Conservation (phyloP, 2,329 filamentous ascomycete species). For the Trichophaea hybrida region DNA sequence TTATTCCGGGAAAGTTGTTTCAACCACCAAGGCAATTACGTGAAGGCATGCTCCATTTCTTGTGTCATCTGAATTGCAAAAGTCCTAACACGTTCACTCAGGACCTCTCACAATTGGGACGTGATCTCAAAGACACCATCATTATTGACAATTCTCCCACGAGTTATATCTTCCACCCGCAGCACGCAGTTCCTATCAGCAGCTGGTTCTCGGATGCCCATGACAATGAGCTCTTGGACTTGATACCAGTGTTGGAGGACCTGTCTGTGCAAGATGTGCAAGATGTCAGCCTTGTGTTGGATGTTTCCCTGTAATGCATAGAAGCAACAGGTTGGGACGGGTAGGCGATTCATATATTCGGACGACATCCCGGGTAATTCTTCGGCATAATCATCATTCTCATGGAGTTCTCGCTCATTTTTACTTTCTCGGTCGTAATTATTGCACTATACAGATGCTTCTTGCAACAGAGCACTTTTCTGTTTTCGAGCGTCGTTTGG, state of each 20-base stretch:
- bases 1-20: slow-evolving; percentile 97
- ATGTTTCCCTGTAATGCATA: slow-evolving; percentile 51
- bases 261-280: slow-evolving; percentile 74
- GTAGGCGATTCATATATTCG: not conserved
- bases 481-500: slow-evolving; percentile 3
- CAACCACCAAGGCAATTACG: slow-evolving; percentile 98
- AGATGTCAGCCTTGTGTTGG: slow-evolving; percentile 93
- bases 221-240: slow-evolving; percentile 92
- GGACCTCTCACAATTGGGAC: slow-evolving; percentile 90
- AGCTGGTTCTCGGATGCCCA: slow-evolving; percentile 99
- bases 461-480: not conserved
- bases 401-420: not conserved
- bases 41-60: slow-evolving; percentile 46
- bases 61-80: no score
- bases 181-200: slow-evolving; percentile 97
- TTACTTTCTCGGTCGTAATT: not conserved
- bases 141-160: slow-evolving; percentile 99
- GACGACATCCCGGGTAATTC: not conserved
- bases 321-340: not conserved
- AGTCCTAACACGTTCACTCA: slow-evolving; percentile 26
- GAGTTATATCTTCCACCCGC: slow-evolving; percentile 98
- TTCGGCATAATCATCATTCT: not conserved
- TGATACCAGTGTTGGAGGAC: slow-evolving; percentile 97
- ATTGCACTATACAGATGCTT: not conserved
- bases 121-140: slow-evolving; percentile 91